These are phyloP conservation scores for Ceriops zippeliana DNA, from an alignment of 345 rosid species.

Conservation along the genomic window DNA sequence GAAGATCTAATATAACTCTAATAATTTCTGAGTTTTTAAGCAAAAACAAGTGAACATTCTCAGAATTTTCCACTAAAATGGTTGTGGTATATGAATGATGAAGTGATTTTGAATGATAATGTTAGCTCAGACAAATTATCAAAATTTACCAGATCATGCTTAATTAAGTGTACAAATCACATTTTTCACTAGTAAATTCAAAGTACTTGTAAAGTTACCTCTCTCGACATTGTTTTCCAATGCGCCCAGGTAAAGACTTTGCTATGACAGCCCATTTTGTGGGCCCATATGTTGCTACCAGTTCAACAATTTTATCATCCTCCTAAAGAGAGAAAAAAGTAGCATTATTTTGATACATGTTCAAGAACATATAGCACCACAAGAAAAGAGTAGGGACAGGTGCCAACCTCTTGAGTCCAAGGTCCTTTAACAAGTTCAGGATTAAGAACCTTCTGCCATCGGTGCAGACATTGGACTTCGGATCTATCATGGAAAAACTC, in stretches of 20 bases:
- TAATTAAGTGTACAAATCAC: no score
- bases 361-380: constrained; percentile 14
- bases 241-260: constrained; percentile 86
- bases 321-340: constrained; percentile 47
- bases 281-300: constrained; percentile 75
- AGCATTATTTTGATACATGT: constrained; percentile 9
- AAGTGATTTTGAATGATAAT: not conserved
- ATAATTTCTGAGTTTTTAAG: no score
- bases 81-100: no score
- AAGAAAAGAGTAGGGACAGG: not conserved
- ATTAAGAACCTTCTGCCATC: constrained; percentile 99
- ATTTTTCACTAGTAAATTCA: no score
- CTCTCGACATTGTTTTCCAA: constrained; percentile 98
- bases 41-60: no score
- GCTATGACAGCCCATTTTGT: constrained; percentile 94
- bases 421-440: constrained; percentile 98
- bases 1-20: no score
- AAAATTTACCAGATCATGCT: not conserved
- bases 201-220: constrained; percentile 43
- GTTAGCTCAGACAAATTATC: not conserved
- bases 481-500: constrained; percentile 78
- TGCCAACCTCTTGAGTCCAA: constrained; percentile 86
- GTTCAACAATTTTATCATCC: constrained; percentile 78
- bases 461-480: constrained; percentile 96
- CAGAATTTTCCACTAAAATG: no score